Evolutionary conservation across 805 yeast genomes (phyloP).

Genomic region (Lipomyces spencermartinsiae): DNA sequence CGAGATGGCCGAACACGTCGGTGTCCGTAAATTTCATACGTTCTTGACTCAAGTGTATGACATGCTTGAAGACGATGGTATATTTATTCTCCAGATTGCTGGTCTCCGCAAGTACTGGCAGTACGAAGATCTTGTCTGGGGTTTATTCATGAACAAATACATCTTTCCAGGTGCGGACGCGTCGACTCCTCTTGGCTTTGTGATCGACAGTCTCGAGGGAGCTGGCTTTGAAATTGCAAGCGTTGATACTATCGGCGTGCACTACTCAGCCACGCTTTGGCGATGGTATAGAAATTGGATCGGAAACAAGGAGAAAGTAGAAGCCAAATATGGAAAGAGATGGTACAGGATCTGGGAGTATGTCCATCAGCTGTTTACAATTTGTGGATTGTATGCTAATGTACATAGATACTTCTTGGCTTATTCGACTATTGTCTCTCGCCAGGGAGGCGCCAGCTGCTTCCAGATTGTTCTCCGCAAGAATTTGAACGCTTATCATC

Average conservation of each 20-base stretch:
- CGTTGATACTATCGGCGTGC: constrained; percentile 89
- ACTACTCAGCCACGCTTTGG: constrained; percentile 89
- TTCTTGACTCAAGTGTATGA: constrained; percentile 82
- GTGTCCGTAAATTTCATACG: constrained; percentile 78
- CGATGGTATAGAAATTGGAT: constrained; percentile 96
- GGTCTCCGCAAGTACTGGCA: constrained; percentile 93
- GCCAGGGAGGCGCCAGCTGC: constrained; percentile 94
- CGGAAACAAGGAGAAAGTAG: constrained; percentile 75
- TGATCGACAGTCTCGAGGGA: constrained; percentile 74
- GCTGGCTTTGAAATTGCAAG: constrained; percentile 86
- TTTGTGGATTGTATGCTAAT: neutral
- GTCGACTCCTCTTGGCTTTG: constrained; percentile 88
- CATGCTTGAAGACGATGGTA: constrained; percentile 89
- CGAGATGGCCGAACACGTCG: constrained; percentile 97
- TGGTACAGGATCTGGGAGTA: constrained; percentile 93
- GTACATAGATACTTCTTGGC: constrained; percentile 66
- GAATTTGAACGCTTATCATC: constrained; percentile 82
- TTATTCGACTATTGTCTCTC: constrained; percentile 78
- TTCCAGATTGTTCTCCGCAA: constrained; percentile 90
- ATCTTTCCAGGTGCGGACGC: constrained; percentile 98
- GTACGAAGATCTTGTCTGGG: constrained; percentile 93
- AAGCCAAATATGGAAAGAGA: constrained; percentile 80
- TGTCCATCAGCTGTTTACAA: neutral
- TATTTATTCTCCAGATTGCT: constrained; percentile 85
- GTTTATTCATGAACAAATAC: constrained; percentile 93